Evolutionary conservation across 495 filamentous ascomycete genomes (phyloP).

Genomic region (Tetracladium setigerum): DNA sequence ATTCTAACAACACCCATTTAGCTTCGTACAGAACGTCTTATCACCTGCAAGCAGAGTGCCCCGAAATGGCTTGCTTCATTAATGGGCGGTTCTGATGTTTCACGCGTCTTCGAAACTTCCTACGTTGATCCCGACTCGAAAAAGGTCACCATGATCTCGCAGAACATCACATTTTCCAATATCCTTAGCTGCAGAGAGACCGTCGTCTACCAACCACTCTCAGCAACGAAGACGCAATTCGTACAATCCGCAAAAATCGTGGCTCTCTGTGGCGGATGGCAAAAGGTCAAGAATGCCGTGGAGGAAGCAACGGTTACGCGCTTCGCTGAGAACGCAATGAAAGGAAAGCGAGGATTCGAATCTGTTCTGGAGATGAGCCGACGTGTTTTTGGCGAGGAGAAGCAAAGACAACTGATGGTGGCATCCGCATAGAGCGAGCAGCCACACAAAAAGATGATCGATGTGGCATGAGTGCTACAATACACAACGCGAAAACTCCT

Average conservation of each 20-base stretch:
- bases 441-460: no score
- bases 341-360: slow-evolving; percentile 89
- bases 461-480: slow-evolving; percentile 3
- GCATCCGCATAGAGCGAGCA: neutral
- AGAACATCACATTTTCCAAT: slow-evolving; percentile 85
- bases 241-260: slow-evolving; percentile 86
- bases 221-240: slow-evolving; percentile 64
- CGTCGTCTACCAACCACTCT: slow-evolving; percentile 68
- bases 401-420: slow-evolving; percentile 24
- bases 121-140: slow-evolving; percentile 78
- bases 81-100: slow-evolving; percentile 63
- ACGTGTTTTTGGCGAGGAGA: slow-evolving; percentile 85
- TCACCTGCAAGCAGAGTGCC: slow-evolving; percentile 84
- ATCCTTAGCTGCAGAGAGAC: slow-evolving; percentile 85
- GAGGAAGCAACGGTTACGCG: slow-evolving; percentile 84
- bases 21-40: slow-evolving; percentile 92
- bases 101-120: slow-evolving; percentile 87
- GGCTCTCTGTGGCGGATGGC: slow-evolving; percentile 91
- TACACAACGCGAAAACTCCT: slow-evolving; percentile 2
- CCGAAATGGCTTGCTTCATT: slow-evolving; percentile 80
- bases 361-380: slow-evolving; percentile 89
- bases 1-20: slow-evolving; percentile 25
- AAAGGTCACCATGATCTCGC: slow-evolving; percentile 89
- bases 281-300: slow-evolving; percentile 87
- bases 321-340: slow-evolving; percentile 83